These are phyloP conservation scores for Dactylella cylindrospora DNA, from an alignment of 2,329 filamentous ascomycete species.

Conservation along the genomic window DNA sequence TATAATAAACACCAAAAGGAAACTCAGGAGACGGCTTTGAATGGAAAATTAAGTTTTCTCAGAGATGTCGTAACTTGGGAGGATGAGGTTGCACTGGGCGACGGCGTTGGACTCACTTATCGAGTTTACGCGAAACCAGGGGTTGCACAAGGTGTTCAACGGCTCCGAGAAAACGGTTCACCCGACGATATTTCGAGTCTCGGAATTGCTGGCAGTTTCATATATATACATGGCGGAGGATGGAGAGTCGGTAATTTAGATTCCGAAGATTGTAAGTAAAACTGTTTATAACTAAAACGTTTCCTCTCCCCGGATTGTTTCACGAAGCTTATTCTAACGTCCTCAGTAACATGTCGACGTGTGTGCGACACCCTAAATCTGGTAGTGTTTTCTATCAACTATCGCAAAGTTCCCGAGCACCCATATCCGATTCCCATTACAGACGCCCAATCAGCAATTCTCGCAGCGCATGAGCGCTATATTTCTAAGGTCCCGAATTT, in stretches of 20 bases:
- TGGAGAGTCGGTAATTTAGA: constrained; percentile 41
- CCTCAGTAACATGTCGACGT: constrained; percentile 37
- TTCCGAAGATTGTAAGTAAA: constrained; percentile 41
- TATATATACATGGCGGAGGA: constrained; percentile 41
- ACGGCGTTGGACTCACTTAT: constrained; percentile 31
- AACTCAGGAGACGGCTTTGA: constrained; percentile 20
- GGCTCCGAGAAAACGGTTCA: constrained; percentile 36
- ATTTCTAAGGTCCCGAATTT: constrained; percentile 29
- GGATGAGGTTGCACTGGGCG: constrained; percentile 18
- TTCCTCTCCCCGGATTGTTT: constrained; percentile 2
- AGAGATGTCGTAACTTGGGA: constrained; percentile 33
- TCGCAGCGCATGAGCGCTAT: constrained; percentile 24
- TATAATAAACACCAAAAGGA: constrained; percentile 29
- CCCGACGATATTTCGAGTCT: constrained; percentile 29
- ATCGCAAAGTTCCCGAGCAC: constrained; percentile 44
- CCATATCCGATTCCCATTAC: constrained; percentile 39
- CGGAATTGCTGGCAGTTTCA: constrained; percentile 36
- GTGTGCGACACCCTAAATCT: constrained; percentile 40
- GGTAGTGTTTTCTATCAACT: constrained; percentile 44
- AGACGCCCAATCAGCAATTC: constrained; percentile 34
- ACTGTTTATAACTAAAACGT: constrained; percentile 15
- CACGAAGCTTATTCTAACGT: constrained; percentile 2
- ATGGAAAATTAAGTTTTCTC: constrained; percentile 13
- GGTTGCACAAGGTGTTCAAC: constrained; percentile 28
- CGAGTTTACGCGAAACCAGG: constrained; percentile 38